Conservation (phyloP, 1,284 basidiomycete genomes). For the Fomitopsis palustris region DNA sequence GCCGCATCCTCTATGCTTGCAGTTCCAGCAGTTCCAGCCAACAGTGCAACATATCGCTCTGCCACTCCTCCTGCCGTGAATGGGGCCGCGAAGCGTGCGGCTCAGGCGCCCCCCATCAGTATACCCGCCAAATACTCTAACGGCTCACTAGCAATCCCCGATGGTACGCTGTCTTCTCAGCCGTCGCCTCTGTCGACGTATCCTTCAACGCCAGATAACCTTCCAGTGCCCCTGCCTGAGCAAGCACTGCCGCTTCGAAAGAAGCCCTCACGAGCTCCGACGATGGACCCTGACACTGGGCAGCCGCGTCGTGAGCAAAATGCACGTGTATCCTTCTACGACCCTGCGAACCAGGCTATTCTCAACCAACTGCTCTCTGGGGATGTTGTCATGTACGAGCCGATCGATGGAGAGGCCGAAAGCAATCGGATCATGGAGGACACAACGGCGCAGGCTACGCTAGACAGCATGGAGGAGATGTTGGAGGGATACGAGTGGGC, state of each 20-base stretch:
- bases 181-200: slow-evolving; percentile 25
- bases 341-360: slow-evolving; percentile 67
- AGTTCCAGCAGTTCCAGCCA: slow-evolving; percentile 24
- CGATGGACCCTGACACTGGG: slow-evolving; percentile 15
- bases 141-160: slow-evolving; percentile 24
- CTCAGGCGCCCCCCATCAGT: slow-evolving; percentile 9
- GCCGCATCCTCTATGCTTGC: slow-evolving; percentile 19
- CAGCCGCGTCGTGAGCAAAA: slow-evolving; percentile 53
- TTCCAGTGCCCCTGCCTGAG: slow-evolving; percentile 6
- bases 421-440: slow-evolving; percentile 51
- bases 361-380: slow-evolving; percentile 72
- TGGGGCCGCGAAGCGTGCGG: slow-evolving; percentile 7
- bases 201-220: slow-evolving; percentile 16
- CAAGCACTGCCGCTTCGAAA: slow-evolving; percentile 12
- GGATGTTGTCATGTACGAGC: slow-evolving; percentile 30
- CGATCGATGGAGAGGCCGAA: slow-evolving; percentile 34
- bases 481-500: slow-evolving; percentile 98
- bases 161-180: slow-evolving; percentile 21
- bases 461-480: slow-evolving; percentile 96
- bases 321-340: slow-evolving; percentile 76
- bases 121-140: slow-evolving; percentile 6
- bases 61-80: slow-evolving; percentile 16
- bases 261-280: slow-evolving; percentile 19
- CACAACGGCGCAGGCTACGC: slow-evolving; percentile 74
- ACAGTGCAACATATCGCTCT: slow-evolving; percentile 23